Evolutionary conservation across 768 basidiomycete species (phyloP), one percentile per base, ranked within the genome.

Genomic region (Pisolithus orientalis): DNA sequence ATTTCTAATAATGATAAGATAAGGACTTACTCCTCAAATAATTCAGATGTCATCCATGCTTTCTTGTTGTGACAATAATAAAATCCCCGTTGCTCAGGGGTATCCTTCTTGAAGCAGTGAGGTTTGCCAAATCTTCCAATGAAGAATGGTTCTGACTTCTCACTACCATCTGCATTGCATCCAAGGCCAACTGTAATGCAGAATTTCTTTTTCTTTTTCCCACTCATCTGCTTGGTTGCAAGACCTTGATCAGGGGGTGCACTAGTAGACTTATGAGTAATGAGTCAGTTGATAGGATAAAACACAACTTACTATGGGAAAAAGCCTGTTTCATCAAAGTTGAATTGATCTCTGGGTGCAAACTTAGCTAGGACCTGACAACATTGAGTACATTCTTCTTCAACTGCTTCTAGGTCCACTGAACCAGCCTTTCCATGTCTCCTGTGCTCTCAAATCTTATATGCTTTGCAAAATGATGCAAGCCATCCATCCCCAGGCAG

Each of bases 1-100:
- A 21, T 29, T 28, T 6, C 24, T 34, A 31, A 28, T 16, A n/a
- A n/a, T 16, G 42, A 27, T 10, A 10, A 24, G 21, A 14, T 13
- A 17, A 16, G 61, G 63, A 46, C 40, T 8, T 31, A 73, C 64
- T 71, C 68, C 51, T 72, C 57, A 53, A 67, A 75, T 1, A 72
- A 44, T 4, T 52, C 53, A 14, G 55, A 21, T 44, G 62, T 74
- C 73, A 75, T 73, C 72, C 72, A 74, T 8, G 69, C 66, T 47
- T 24, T 44, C 24, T 44, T 44, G 13, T 44, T 44, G 24, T 44
- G 21, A 25, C 14, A 60, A 25, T 44, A 14, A 13, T 27, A 44
- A 17, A 42, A 17, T 42, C 17, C 40, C 10, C 7, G 3, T 16
- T n/a, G 11, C 6, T 21, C n/a, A 10, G 42, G 43, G n/a, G 43